phyloP scores from a whole-genome alignment of 805 yeast species.

The Lachancea kluyveri region DNA sequence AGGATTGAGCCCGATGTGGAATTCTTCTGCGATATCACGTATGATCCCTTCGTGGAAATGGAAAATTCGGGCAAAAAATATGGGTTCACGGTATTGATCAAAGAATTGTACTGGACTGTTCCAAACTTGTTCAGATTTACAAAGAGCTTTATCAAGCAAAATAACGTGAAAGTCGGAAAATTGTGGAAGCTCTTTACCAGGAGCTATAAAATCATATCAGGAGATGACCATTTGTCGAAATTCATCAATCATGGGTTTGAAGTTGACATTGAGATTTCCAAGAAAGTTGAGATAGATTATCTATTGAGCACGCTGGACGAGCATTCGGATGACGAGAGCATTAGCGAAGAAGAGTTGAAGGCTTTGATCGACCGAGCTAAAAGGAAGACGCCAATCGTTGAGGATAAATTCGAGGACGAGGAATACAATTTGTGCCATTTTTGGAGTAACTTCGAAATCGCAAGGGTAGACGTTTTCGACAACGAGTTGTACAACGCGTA shows the following conservation, averaged over 20 bases:
- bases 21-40: slow-evolving; percentile 83
- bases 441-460: slow-evolving; percentile 93
- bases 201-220: slow-evolving; percentile 33
- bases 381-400: slow-evolving; percentile 26
- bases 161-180: slow-evolving; percentile 45
- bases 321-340: slow-evolving; percentile 13
- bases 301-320: slow-evolving; percentile 16
- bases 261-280: slow-evolving; percentile 22
- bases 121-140: slow-evolving; percentile 78
- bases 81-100: slow-evolving; percentile 77
- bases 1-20: slow-evolving; percentile 91
- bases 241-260: slow-evolving; percentile 24
- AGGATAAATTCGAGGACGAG: slow-evolving; percentile 58
- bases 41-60: slow-evolving; percentile 89
- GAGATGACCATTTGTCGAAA: slow-evolving; percentile 28
- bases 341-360: slow-evolving; percentile 31
- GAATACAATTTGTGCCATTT: slow-evolving; percentile 79
- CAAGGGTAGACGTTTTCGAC: slow-evolving; percentile 68
- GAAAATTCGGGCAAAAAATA: slow-evolving; percentile 59
- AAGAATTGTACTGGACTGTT: slow-evolving; percentile 74
- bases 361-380: slow-evolving; percentile 36
- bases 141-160: slow-evolving; percentile 46
- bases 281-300: slow-evolving; percentile 30
- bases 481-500: slow-evolving; percentile 59
- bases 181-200: slow-evolving; percentile 64